Evolutionary conservation across 1,284 basidiomycete genomes (phyloP).

Genomic region (Ustilago hordei): DNA sequence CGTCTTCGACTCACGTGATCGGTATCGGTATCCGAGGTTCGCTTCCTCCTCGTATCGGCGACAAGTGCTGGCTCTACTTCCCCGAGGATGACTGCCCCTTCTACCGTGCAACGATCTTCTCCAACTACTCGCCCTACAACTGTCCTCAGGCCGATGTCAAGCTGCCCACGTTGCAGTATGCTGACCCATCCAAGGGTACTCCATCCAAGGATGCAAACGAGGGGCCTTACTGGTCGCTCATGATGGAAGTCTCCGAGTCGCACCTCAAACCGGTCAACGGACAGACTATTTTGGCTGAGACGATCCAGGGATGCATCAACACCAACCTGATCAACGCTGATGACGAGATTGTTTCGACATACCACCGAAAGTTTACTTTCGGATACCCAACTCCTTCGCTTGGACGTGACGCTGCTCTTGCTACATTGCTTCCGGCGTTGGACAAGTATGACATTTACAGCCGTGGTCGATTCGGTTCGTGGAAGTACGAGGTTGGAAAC

Average conservation of each 20-base stretch:
- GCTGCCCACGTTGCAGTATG: constrained; percentile 72
- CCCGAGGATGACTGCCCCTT: constrained; percentile 73
- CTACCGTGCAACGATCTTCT: constrained; percentile 74
- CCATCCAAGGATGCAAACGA: constrained; percentile 68
- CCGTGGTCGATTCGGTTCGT: constrained; percentile 73
- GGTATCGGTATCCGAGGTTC: constrained; percentile 73
- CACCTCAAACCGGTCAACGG: constrained; percentile 72
- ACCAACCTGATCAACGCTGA: constrained; percentile 71
- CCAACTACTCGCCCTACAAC: constrained; percentile 74
- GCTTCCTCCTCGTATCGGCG: constrained; percentile 72
- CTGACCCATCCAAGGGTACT: constrained; percentile 70
- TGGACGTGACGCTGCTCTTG: constrained; percentile 72
- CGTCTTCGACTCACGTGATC: constrained; percentile 73
- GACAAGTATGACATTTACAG: constrained; percentile 71
- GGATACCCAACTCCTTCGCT: constrained; percentile 73
- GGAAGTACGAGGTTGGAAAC: constrained; percentile 74
- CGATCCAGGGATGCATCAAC: constrained; percentile 72
- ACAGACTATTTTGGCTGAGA: constrained; percentile 72
- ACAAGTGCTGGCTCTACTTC: constrained; percentile 73
- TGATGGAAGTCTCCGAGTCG: constrained; percentile 74
- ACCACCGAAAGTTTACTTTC: constrained; percentile 72
- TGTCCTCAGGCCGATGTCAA: constrained; percentile 70
- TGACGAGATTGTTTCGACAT: constrained; percentile 73
- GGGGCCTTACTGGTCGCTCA: constrained; percentile 72
- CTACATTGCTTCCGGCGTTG: constrained; percentile 71